Evolutionary conservation across 2,329 filamentous ascomycete genomes (phyloP).

Genomic region (Fusarium marasasianum): DNA sequence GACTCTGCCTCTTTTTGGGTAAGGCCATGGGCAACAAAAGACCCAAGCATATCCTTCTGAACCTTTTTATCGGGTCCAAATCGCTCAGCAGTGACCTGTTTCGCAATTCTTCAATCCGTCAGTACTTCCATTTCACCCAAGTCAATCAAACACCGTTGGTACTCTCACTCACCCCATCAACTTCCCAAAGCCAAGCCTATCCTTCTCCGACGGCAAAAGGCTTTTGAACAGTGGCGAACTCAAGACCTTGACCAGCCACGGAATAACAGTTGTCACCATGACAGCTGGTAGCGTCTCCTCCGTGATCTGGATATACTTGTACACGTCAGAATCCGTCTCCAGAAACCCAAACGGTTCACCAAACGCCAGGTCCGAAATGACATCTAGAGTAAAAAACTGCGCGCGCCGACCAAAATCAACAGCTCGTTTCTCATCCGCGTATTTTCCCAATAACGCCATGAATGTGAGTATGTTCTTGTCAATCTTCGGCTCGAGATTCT

Average conservation of each 20-base stretch:
- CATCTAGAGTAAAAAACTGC: constrained; percentile 63
- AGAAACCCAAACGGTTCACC: constrained; percentile 59
- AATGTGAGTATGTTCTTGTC: constrained; percentile 58
- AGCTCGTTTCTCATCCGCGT: background rate
- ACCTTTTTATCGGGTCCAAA: constrained; percentile 41
- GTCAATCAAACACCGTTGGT: background rate
- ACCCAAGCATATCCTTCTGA: constrained; percentile 46
- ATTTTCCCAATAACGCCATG: constrained; percentile 46
- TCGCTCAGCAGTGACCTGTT: constrained; percentile 42
- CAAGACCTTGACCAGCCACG: constrained; percentile 53
- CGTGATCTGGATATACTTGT: constrained; percentile 57
- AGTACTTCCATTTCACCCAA: too few species aligned
- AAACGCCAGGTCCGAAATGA: constrained; percentile 62
- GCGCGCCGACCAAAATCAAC: constrained; percentile 57
- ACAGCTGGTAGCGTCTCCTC: constrained; percentile 55
- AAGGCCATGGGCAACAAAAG: constrained; percentile 43
- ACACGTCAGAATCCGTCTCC: constrained; percentile 55
- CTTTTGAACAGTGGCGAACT: constrained; percentile 52
- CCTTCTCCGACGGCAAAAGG: constrained; percentile 53
- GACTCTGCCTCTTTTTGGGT: constrained; percentile 41
- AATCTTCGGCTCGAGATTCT: constrained; percentile 58
- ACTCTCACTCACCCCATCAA: constrained; percentile 53
- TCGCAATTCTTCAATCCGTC: constrained; percentile 36
- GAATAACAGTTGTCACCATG: constrained; percentile 55
- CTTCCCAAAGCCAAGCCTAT: constrained; percentile 51